Evolutionary conservation across 2,329 filamentous ascomycete species (phyloP), one percentile per base, ranked within the genome.

Genomic region (Epichloe sp.): DNA sequence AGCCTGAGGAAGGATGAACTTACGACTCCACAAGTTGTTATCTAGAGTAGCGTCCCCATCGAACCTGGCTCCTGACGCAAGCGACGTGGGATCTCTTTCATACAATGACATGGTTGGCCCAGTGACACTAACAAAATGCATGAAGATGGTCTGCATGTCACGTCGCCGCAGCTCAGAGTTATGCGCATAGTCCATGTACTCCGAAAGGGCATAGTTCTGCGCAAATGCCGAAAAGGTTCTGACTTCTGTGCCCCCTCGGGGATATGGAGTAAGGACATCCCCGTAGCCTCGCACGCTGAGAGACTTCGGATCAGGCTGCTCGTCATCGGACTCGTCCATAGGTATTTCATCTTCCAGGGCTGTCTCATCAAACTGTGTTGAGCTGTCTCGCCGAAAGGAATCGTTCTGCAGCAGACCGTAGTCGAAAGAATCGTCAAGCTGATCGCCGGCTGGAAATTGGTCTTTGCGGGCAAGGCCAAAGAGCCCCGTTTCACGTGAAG

Each of bases 91-190:
- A 63, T 90, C 82, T 49, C 91, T 78, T 66, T 97, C 90, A 63
- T 88, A 95, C 31, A 95, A 77, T 1, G 90, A 95, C 62, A 97
- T 79, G 57, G 80, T 86, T 1, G 89, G 87, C 0, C 85, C 90
- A 2, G 89, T 95, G 6, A 93, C 85, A 58, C 88, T 85, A 45
- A 97, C 82, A 64, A 96, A 97, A 66, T 97, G 89, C 65, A 85
- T 85, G 64, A 97, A 97, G 6, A 95, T 82, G 34, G 83, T 78
- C 14, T 88, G 84, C 11, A 88, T 91, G 56, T 85, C 83, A 3
- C 81, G 78, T 56, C 96, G 88, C 58, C 83, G 86, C 31, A 96
- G 71, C 35, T 93, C 90, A 40, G 83, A 84, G 35, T 79, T 79
- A 21, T 75, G 69, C 4, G 80, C 76, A 1, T 80, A 79, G 5